These are phyloP conservation scores for Pleurotus pulmonarius DNA, from an alignment of 768 basidiomycete genomes.

Conservation along the genomic window DNA sequence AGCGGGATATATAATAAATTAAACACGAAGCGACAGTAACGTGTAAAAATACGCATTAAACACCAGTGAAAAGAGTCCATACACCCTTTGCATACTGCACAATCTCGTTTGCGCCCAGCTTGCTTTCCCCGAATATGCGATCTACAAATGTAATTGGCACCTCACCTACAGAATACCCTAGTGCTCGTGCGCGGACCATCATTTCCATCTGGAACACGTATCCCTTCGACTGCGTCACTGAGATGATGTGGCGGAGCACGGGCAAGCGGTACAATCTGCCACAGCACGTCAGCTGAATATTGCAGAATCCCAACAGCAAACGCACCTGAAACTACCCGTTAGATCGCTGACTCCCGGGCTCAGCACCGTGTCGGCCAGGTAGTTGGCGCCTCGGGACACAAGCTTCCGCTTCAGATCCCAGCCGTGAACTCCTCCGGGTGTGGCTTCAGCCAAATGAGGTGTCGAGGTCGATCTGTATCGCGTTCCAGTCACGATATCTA, in stretches of 20 bases:
- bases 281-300: not conserved
- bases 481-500: conserved; percentile 93
- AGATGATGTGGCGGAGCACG: conserved; percentile 81
- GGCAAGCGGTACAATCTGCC: conserved; percentile 69
- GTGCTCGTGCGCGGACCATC: conserved; percentile 84
- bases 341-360: conserved; percentile 86
- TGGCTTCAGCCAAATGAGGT: conserved; percentile 52
- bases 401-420: conserved; percentile 92
- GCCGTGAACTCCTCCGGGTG: conserved; percentile 84
- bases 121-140: conserved; percentile 90
- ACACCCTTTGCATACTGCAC: conserved; percentile 87
- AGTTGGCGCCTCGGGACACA: conserved; percentile 87
- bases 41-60: conserved; percentile 33
- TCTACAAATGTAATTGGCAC: conserved; percentile 95
- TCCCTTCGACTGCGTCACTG: conserved; percentile 79
- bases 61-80: conserved; percentile 70
- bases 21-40: not conserved
- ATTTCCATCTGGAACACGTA: conserved; percentile 99
- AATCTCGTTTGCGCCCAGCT: conserved; percentile 84
- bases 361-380: conserved; percentile 81
- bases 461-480: conserved; percentile 69
- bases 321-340: conserved; percentile 86
- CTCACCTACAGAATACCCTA: conserved; percentile 86
- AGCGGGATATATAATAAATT: not conserved
- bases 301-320: not conserved